Evolutionary conservation across 1,139 yeast genomes (phyloP).

Genomic region (Saccharomyces hybrid): DNA sequence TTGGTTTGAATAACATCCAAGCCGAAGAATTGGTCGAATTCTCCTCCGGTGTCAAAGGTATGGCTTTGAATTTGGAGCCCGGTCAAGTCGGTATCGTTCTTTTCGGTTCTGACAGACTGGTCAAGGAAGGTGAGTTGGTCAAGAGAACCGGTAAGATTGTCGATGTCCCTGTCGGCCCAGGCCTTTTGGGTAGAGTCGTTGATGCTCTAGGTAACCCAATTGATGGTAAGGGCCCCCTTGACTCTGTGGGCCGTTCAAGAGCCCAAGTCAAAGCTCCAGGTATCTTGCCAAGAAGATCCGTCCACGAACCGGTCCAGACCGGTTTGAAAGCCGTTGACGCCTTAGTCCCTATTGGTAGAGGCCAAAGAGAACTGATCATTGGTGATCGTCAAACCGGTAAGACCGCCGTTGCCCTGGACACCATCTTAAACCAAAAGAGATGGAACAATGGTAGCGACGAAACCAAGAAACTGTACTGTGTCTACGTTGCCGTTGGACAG

Average conservation of each 20-base stretch:
- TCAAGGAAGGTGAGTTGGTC: slow-evolving; percentile 99
- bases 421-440: slow-evolving; percentile 98
- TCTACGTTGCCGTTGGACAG: slow-evolving; percentile 99
- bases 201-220: slow-evolving; percentile 99
- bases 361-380: slow-evolving; percentile 99
- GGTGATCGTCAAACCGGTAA: slow-evolving; percentile 99
- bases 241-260: slow-evolving; percentile 76
- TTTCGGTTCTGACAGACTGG: slow-evolving; percentile 98
- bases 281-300: slow-evolving; percentile 98
- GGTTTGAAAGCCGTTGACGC: slow-evolving; percentile 99
- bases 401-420: slow-evolving; percentile 97
- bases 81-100: slow-evolving; percentile 99
- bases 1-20: slow-evolving; percentile 98
- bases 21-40: slow-evolving; percentile 99
- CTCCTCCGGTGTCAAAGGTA: slow-evolving; percentile 99
- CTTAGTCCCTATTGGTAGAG: slow-evolving; percentile 99
- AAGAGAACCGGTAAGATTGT: slow-evolving; percentile 99
- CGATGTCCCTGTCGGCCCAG: slow-evolving; percentile 98
- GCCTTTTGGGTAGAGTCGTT: slow-evolving; percentile 96
- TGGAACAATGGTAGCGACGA: slow-evolving; percentile 95
- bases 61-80: slow-evolving; percentile 99
- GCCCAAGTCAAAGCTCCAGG: slow-evolving; percentile 99
- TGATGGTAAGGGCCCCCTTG: slow-evolving; percentile 99
- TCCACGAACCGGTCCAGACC: slow-evolving; percentile 98
- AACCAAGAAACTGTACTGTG: slow-evolving; percentile 98